A percentile compares a stretch with the other conserved stretches of the same genome.
Evolutionary conservation across 108 stramenopile genomes (phyloP).

Genomic region (Skeletonema marinoi): DNA sequence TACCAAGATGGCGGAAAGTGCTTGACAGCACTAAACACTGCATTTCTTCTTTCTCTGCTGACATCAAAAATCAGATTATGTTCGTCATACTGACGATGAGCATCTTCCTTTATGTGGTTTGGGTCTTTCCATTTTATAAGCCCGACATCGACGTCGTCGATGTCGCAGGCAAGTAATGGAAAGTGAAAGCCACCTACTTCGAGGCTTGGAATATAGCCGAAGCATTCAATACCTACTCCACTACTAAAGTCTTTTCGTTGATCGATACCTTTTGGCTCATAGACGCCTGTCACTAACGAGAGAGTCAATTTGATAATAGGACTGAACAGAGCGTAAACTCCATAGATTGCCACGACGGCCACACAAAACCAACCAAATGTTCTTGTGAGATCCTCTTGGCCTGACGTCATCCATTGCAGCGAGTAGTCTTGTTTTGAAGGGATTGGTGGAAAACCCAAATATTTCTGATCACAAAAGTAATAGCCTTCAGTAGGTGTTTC

Average conservation of each 20-base stretch:
- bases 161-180: constrained; percentile 68
- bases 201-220: constrained; percentile 62
- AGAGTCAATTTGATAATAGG: constrained; percentile 26
- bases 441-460: constrained; percentile 58
- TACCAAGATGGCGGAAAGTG: constrained; percentile 44
- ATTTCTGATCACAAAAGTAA: constrained; percentile 53
- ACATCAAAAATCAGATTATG: constrained; percentile 80
- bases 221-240: constrained; percentile 54
- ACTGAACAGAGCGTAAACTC: constrained; percentile 47
- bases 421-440: constrained; percentile 27
- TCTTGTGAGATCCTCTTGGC: constrained; percentile 43
- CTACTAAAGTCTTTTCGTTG: constrained; percentile 75
- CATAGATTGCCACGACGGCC: constrained; percentile 40
- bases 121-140: constrained; percentile 74
- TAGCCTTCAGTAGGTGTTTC: constrained; percentile 28
- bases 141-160: constrained; percentile 67
- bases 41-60: constrained; percentile 25
- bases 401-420: constrained; percentile 61
- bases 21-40: constrained; percentile 61
- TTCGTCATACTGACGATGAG: constrained; percentile 52
- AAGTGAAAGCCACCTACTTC: constrained; percentile 57
- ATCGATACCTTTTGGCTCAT: constrained; percentile 55
- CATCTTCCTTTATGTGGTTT: neutral
- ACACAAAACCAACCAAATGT: constrained; percentile 61
- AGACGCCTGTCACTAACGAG: constrained; percentile 48